Conservation (phyloP, 768 basidiomycete species). For the Chalciporus sphaerocephalus region DNA sequence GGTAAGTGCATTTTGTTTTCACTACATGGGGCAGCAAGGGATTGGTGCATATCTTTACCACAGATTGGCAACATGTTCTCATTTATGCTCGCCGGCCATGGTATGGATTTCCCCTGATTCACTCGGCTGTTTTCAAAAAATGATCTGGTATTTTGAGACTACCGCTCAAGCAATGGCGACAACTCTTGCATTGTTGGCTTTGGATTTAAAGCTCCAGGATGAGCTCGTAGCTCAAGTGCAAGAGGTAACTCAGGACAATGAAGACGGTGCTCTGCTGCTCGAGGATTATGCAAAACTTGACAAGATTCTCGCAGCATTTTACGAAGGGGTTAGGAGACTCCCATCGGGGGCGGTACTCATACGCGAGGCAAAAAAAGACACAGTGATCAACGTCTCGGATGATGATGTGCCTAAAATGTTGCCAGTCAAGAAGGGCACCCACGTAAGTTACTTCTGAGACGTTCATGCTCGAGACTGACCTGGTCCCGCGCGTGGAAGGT, state of each 20-base stretch:
- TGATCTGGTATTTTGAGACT: slow-evolving; percentile 24
- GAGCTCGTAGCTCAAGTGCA: slow-evolving; percentile 30
- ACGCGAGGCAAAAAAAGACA: slow-evolving; percentile 29
- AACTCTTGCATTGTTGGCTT: slow-evolving; percentile 29
- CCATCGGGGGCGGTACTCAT: slow-evolving; percentile 30
- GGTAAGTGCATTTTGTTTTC: slow-evolving; percentile 5
- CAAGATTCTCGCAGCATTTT: slow-evolving; percentile 27
- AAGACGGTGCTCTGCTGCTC: slow-evolving; percentile 6
- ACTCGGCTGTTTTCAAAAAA: background rate
- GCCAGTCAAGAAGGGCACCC: slow-evolving; percentile 22
- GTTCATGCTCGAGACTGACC: background rate
- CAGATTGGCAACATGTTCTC: slow-evolving; percentile 54
- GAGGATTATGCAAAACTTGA: slow-evolving; percentile 29
- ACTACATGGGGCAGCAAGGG: background rate
- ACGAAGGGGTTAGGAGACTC: slow-evolving; percentile 32
- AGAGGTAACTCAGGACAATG: slow-evolving; percentile 21
- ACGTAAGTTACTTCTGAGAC: slow-evolving; percentile 6
- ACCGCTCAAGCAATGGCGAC: slow-evolving; percentile 32
- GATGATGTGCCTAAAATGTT: slow-evolving; percentile 14
- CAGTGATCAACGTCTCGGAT: slow-evolving; percentile 17
- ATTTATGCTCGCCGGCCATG: slow-evolving; percentile 57
- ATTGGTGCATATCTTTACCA: background rate
- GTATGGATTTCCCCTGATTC: slow-evolving; percentile 25
- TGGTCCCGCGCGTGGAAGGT: slow-evolving; percentile 10
- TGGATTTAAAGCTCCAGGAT: slow-evolving; percentile 30